A percentile compares a stretch with the other conserved stretches of the same genome.
Evolutionary conservation across 1,139 yeast genomes (phyloP).

Genomic region (Geotrichum fermentans): DNA sequence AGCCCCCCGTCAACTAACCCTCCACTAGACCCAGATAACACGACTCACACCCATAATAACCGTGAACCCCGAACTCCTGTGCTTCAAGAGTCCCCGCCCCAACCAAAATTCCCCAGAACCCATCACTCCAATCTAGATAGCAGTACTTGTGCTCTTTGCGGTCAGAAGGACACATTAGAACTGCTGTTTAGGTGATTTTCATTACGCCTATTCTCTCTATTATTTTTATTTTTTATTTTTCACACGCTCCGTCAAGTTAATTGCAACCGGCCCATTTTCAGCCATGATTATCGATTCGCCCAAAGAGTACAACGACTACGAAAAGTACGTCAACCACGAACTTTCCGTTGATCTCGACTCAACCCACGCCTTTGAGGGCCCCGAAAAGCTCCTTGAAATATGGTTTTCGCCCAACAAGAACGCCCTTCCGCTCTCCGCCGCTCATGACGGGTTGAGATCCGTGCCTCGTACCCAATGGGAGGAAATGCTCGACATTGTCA

Average conservation of each 20-base stretch:
- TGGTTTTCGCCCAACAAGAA: conserved; percentile 65
- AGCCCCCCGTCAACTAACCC: neutral
- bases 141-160: conserved; percentile 22
- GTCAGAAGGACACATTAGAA: conserved; percentile 21
- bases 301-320: conserved; percentile 38
- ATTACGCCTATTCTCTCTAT: neutral
- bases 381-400: conserved; percentile 85
- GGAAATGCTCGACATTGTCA: conserved; percentile 69
- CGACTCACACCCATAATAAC: conserved; percentile 45
- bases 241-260: neutral
- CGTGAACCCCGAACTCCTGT: conserved; percentile 38
- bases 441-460: conserved; percentile 47
- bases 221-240: no score
- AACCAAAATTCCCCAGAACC: conserved; percentile 5
- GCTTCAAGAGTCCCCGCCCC: conserved; percentile 10
- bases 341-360: conserved; percentile 79
- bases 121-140: conserved; percentile 17
- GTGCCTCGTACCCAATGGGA: conserved; percentile 70
- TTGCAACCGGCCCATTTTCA: neutral
- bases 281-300: conserved; percentile 28
- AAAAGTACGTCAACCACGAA: conserved; percentile 64
- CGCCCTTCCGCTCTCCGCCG: conserved; percentile 35
- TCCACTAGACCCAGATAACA: conserved; percentile 35
- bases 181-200: conserved; percentile 20
- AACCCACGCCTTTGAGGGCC: conserved; percentile 91